These are phyloP conservation scores for Metschnikowia amazonensis DNA, from an alignment of 805 yeast genomes.

Conservation along the genomic window DNA sequence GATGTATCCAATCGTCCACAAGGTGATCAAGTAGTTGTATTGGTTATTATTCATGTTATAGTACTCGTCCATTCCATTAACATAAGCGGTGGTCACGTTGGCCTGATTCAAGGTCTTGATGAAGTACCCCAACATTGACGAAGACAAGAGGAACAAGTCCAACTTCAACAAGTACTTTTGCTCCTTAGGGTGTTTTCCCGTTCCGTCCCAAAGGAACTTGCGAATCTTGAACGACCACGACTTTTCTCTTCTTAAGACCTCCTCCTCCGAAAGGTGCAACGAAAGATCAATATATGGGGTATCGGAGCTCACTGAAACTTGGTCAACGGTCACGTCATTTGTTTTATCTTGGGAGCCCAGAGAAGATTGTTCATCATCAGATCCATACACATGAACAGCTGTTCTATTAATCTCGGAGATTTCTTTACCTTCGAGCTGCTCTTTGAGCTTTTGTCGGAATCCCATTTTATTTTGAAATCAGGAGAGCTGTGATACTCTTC, in stretches of 20 bases:
- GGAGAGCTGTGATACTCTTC: too few relatives aligned
- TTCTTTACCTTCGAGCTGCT: constrained; percentile 10
- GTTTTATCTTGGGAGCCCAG: neutral
- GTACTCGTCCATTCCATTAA: constrained; percentile 19
- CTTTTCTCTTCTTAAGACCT: constrained; percentile 18
- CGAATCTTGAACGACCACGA: constrained; percentile 22
- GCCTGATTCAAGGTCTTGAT: constrained; percentile 19
- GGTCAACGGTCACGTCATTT: constrained; percentile 2
- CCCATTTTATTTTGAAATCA: too few relatives aligned
- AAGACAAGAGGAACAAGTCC: constrained; percentile 27
- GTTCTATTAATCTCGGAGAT: constrained; percentile 6
- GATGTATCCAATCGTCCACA: constrained; percentile 18
- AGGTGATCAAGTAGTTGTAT: constrained; percentile 17
- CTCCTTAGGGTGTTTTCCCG: constrained; percentile 36
- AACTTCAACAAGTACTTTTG: constrained; percentile 31
- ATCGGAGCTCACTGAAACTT: constrained; percentile 1
- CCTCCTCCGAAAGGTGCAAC: constrained; percentile 16
- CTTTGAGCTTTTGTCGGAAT: neutral
- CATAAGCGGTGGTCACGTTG: constrained; percentile 18
- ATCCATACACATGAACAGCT: neutral
- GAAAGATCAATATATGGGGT: constrained; percentile 10
- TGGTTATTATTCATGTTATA: constrained; percentile 16
- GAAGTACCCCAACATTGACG: constrained; percentile 20
- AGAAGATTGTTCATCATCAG: neutral
- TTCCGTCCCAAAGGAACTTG: constrained; percentile 35